Evolutionary conservation across 768 basidiomycete species (phyloP).

Genomic region (Suillus fuscotomentosus): DNA sequence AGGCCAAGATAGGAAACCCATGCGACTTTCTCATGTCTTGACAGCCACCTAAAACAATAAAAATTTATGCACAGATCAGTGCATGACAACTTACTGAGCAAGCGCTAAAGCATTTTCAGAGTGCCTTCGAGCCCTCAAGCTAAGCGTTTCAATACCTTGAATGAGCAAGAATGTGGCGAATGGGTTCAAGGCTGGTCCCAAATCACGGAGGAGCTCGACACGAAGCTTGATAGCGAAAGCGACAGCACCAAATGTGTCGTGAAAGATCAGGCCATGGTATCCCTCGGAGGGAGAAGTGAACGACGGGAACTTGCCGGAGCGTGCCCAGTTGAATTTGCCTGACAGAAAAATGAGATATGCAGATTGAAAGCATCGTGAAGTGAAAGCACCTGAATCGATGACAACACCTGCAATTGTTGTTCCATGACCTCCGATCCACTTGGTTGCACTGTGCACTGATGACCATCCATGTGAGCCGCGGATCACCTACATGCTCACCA

Average conservation of each 20-base stretch:
- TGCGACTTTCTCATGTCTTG: conserved; percentile 59
- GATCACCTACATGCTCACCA: conserved; percentile 21
- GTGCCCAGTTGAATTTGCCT: conserved; percentile 59
- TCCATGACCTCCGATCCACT: conserved; percentile 71
- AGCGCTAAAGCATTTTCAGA: conserved; percentile 53
- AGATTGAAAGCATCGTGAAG: not conserved
- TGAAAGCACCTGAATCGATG: conserved; percentile 50
- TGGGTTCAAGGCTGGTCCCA: conserved; percentile 53
- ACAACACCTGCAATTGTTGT: conserved; percentile 66
- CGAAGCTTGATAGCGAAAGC: conserved; percentile 55
- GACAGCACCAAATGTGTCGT: conserved; percentile 47
- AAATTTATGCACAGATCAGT: not conserved
- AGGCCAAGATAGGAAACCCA: conserved; percentile 85
- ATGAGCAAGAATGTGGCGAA: conserved; percentile 58
- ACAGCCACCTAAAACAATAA: conserved; percentile 42
- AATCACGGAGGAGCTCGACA: conserved; percentile 50
- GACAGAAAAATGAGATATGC: conserved; percentile 3
- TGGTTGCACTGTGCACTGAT: conserved; percentile 55
- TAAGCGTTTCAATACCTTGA: conserved; percentile 63
- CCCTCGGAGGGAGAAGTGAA: conserved; percentile 56
- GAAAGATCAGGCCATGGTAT: conserved; percentile 54
- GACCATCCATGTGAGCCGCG: not conserved
- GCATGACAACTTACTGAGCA: conserved; percentile 33
- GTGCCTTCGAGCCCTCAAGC: conserved; percentile 57
- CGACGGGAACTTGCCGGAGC: conserved; percentile 52